phyloP scores from a whole-genome alignment of 108 stramenopile genomes.

The Epipyxis sp. region DNA sequence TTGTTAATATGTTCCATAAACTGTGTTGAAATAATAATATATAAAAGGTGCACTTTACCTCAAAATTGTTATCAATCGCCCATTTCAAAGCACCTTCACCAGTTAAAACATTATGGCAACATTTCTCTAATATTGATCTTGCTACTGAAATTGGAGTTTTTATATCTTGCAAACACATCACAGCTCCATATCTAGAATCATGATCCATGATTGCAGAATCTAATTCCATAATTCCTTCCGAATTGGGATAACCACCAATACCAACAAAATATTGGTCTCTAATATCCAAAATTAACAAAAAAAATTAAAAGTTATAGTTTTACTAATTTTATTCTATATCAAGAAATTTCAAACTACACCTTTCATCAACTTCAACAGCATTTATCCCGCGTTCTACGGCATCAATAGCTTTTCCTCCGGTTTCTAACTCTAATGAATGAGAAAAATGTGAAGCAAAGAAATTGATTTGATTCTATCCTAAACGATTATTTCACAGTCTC shows the following conservation, averaged over 20 bases:
- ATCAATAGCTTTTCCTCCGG: slow-evolving; percentile 34
- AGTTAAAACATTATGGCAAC: slow-evolving; percentile 38
- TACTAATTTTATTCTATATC: no score
- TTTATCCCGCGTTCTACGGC: slow-evolving; percentile 48
- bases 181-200: slow-evolving; percentile 38
- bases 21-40: slow-evolving; percentile 27
- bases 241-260: slow-evolving; percentile 46
- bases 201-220: slow-evolving; percentile 53
- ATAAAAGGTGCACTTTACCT: slow-evolving; percentile 37
- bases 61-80: slow-evolving; percentile 38
- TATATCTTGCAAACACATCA: slow-evolving; percentile 39
- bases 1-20: no score
- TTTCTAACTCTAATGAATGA: not conserved
- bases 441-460: not conserved
- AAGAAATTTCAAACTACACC: slow-evolving; percentile 11
- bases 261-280: slow-evolving; percentile 47
- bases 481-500: not conserved
- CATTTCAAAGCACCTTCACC: slow-evolving; percentile 44
- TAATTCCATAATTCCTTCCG: slow-evolving; percentile 44
- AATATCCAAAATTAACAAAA: slow-evolving; percentile 18
- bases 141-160: slow-evolving; percentile 41
- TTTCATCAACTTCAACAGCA: slow-evolving; percentile 43
- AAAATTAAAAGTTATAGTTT: no score
- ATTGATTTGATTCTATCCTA: not conserved
- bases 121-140: slow-evolving; percentile 40